phyloP scores from a whole-genome alignment of 768 basidiomycete genomes.

The Leccinum boreale region DNA sequence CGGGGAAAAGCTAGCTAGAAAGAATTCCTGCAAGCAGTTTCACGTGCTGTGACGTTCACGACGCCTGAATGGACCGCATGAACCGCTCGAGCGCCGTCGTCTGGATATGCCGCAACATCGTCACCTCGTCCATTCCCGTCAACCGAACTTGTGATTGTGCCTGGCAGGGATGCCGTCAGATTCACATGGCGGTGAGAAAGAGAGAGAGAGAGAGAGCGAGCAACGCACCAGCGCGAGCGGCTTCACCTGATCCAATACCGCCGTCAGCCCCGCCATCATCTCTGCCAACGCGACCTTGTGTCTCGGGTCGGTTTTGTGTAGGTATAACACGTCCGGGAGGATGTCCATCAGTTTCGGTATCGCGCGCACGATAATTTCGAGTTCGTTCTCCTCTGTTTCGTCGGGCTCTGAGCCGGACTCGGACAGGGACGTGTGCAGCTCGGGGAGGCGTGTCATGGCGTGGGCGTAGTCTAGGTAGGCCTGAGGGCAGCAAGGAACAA shows the following conservation, averaged over 20 bases:
- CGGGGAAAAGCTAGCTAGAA: not conserved
- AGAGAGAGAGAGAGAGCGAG: not conserved
- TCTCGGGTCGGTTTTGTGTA: slow-evolving; percentile 51
- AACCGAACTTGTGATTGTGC: slow-evolving; percentile 43
- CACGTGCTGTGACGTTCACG: slow-evolving; percentile 16
- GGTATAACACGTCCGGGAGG: slow-evolving; percentile 64
- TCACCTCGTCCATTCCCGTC: slow-evolving; percentile 50
- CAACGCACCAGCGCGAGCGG: slow-evolving; percentile 61
- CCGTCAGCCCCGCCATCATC: slow-evolving; percentile 66
- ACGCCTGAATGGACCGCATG: slow-evolving; percentile 50
- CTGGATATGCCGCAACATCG: slow-evolving; percentile 60
- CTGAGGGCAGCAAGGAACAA: slow-evolving; percentile 32
- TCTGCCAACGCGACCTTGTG: slow-evolving; percentile 69
- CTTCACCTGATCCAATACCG: slow-evolving; percentile 54
- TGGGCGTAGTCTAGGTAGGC: slow-evolving; percentile 70
- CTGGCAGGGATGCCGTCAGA: slow-evolving; percentile 17
- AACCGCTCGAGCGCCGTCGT: slow-evolving; percentile 64
- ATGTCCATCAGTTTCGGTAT: slow-evolving; percentile 65
- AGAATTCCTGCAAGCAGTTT: not conserved
- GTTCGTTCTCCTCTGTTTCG: slow-evolving; percentile 44
- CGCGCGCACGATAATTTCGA: slow-evolving; percentile 57
- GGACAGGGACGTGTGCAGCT: slow-evolving; percentile 44
- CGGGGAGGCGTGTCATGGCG: slow-evolving; percentile 57
- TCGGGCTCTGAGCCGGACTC: slow-evolving; percentile 42
- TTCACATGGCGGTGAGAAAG: not conserved